Percentiles rank a stretch among this genome's conserved stretches.
phyloP scores from a whole-genome alignment of 345 rosid species.

The Cardamine occulta region DNA sequence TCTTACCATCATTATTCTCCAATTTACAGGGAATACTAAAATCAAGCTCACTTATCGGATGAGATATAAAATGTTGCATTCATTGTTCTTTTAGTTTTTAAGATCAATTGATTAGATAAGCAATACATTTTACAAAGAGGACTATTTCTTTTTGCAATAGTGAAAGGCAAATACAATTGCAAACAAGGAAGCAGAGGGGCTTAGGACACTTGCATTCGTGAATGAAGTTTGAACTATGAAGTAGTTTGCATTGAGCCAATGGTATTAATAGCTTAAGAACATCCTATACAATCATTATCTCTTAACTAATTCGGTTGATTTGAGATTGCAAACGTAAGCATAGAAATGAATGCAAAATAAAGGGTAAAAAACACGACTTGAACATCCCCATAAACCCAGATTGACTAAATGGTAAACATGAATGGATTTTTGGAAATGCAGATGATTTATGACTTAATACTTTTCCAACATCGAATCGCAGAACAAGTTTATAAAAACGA shows the following conservation, averaged over 20 bases:
- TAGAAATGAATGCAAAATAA: not conserved
- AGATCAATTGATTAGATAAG: not conserved
- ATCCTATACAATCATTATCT: not conserved
- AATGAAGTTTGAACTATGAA: not conserved
- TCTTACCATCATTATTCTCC: not conserved
- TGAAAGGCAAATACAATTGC: not conserved
- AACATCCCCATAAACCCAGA: conserved; percentile 11
- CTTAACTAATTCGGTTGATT: not conserved
- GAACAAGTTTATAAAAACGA: not conserved
- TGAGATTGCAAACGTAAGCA: not conserved
- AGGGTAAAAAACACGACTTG: not conserved
- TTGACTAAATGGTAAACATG: not conserved
- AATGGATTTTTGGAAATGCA: not conserved
- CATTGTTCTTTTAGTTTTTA: not conserved
- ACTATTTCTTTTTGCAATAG: not conserved
- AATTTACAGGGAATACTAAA: not conserved
- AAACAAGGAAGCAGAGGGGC: not conserved
- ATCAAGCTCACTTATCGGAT: not conserved
- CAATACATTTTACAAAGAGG: not conserved
- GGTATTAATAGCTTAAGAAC: not conserved
- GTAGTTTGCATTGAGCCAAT: not conserved
- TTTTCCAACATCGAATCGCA: conserved; percentile 13
- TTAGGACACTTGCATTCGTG: not conserved
- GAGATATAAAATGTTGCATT: not conserved
- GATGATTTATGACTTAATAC: not conserved